phyloP scores from a whole-genome alignment of 768 basidiomycete genomes.

The Naganishia vishniacii region DNA sequence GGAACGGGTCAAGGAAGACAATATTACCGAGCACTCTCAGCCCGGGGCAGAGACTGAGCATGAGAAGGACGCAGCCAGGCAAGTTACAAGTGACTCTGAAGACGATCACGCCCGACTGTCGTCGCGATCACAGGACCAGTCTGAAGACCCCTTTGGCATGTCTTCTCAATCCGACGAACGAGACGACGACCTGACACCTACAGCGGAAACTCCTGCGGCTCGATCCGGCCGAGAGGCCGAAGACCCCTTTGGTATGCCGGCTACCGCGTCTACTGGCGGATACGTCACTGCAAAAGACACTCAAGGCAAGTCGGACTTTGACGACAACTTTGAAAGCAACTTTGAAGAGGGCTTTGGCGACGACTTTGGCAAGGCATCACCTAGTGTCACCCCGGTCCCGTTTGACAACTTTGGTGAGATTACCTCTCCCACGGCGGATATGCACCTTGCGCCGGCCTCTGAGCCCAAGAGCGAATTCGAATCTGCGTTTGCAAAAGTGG shows the following conservation, averaged over 20 bases:
- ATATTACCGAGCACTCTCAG: neutral
- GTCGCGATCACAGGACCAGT: neutral
- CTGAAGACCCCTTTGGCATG: slow-evolving; percentile 34
- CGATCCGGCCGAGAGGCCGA: neutral
- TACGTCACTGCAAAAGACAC: neutral
- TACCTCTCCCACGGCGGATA: slow-evolving; percentile 13
- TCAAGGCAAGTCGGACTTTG: slow-evolving; percentile 15
- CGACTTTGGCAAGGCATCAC: slow-evolving; percentile 39
- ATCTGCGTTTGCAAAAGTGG: slow-evolving; percentile 42
- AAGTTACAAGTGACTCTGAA: neutral
- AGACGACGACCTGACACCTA: neutral
- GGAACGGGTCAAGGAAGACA: slow-evolving; percentile 15
- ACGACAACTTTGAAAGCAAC: slow-evolving; percentile 31
- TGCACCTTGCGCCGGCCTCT: slow-evolving; percentile 27
- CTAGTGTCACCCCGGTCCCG: neutral
- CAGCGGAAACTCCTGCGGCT: neutral
- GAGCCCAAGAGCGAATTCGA: slow-evolving; percentile 40
- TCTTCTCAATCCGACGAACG: slow-evolving; percentile 12
- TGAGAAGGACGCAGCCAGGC: too few relatives aligned
- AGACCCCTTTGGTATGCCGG: slow-evolving; percentile 26
- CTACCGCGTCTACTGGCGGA: slow-evolving; percentile 7
- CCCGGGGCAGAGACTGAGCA: too few relatives aligned
- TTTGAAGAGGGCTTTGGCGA: slow-evolving; percentile 43
- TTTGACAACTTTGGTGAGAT: neutral
- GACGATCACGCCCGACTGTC: slow-evolving; percentile 2